A percentile compares a stretch with the other conserved stretches of the same genome.
Evolutionary conservation across 2,329 filamentous ascomycete genomes (phyloP).

Genomic region (Colletotrichum sidae): DNA sequence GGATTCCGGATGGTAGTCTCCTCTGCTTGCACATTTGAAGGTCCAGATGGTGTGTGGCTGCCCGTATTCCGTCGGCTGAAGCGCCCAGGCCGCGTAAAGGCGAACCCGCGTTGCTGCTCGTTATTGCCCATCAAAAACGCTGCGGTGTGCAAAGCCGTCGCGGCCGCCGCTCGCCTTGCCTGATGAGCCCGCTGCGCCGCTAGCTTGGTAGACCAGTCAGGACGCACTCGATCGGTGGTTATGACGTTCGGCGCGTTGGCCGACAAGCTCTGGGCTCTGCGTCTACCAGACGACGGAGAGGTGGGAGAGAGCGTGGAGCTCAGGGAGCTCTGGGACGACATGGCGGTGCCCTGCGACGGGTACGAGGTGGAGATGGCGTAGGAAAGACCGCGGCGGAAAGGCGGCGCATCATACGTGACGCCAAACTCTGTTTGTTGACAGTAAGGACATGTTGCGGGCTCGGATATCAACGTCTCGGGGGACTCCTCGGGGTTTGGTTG

Average conservation of each 20-base stretch:
- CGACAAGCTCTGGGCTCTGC: conserved; percentile 73
- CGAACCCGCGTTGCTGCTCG: conserved; percentile 64
- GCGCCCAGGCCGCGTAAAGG: conserved; percentile 54
- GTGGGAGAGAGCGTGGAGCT: conserved; percentile 66
- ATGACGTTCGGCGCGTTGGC: conserved; percentile 88
- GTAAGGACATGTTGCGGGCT: conserved; percentile 92
- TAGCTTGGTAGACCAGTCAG: conserved; percentile 94
- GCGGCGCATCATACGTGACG: conserved; percentile 91
- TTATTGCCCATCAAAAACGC: conserved; percentile 86
- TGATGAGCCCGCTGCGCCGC: conserved; percentile 86
- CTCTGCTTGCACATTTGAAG: conserved; percentile 45
- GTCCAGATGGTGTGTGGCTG: conserved; percentile 45
- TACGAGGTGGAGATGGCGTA: conserved; percentile 69
- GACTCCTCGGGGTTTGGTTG: conserved; percentile 58
- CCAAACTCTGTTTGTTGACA: conserved; percentile 96
- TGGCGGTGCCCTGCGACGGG: conserved; percentile 72
- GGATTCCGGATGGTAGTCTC: conserved; percentile 44
- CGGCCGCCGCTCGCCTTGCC: conserved; percentile 87
- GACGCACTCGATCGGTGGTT: conserved; percentile 90
- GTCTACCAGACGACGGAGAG: conserved; percentile 51
- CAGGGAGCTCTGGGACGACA: conserved; percentile 88
- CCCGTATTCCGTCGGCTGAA: conserved; percentile 68
- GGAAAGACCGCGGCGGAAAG: conserved; percentile 85
- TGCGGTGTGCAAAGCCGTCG: conserved; percentile 93
- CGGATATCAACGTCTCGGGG: conserved; percentile 81